Conservation (phyloP, 2,329 filamentous ascomycete genomes). For the Myriosclerotinia duriaeana region DNA sequence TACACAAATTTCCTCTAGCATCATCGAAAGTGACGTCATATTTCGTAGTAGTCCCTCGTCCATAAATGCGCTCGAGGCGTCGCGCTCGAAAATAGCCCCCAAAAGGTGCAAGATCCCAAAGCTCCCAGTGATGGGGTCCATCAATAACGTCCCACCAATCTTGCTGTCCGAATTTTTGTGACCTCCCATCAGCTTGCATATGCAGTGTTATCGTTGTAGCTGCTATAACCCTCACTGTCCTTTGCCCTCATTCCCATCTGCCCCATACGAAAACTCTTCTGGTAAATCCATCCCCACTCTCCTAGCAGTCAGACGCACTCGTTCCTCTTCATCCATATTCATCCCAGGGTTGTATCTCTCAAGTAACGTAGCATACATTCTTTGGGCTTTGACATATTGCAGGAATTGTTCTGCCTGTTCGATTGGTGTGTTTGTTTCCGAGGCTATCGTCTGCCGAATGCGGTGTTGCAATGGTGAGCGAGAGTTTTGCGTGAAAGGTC, state of each 20-base stretch:
- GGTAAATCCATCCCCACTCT: slow-evolving; percentile 91
- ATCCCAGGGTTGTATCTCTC: slow-evolving; percentile 95
- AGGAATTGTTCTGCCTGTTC: slow-evolving; percentile 73
- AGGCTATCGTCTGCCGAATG: slow-evolving; percentile 63
- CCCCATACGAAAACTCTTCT: slow-evolving; percentile 49
- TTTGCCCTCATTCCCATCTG: slow-evolving; percentile 16
- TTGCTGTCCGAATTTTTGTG: neutral
- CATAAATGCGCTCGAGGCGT: slow-evolving; percentile 3
- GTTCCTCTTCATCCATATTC: slow-evolving; percentile 81
- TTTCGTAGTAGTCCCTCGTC: neutral
- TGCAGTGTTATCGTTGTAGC: neutral
- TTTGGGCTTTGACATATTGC: slow-evolving; percentile 80
- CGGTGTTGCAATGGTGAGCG: slow-evolving; percentile 69
- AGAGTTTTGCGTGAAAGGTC: slow-evolving; percentile 49
- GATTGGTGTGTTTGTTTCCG: slow-evolving; percentile 38
- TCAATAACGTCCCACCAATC: neutral
- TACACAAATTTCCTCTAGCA: neutral
- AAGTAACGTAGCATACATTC: slow-evolving; percentile 75
- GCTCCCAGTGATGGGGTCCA: neutral
- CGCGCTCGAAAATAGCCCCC: neutral
- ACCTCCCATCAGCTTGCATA: neutral
- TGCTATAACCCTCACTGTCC: slow-evolving; percentile 13
- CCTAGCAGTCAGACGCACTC: slow-evolving; percentile 77
- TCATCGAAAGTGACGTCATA: neutral
- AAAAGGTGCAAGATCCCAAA: slow-evolving; percentile 1